Base-by-base conservation (phyloP, 1,284 basidiomycete species). In the Leccinum subspadiceum region DNA sequence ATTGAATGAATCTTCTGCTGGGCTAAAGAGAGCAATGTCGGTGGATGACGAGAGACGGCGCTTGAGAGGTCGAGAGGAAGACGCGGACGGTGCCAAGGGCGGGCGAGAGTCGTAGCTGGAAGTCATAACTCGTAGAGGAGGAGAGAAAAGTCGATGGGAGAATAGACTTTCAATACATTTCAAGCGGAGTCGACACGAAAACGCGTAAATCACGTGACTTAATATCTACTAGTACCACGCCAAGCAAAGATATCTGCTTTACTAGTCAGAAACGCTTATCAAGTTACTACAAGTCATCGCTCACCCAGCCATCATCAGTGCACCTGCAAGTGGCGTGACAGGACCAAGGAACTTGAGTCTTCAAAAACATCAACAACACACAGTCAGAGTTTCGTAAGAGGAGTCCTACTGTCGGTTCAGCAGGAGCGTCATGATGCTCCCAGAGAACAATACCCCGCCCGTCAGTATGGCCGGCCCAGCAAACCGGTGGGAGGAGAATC, bases 231-330 rank as follows among this genome's bases (percentile, higher is more conserved):
- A 63, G 53, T 72, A 85, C 63, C 85, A 67, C 3, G 78, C 78
- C 63, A 87, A 73, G 20, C 82, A 78, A 54, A 84, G 59, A 65
- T 87, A 88, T 57, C 84, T 86, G 53, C 55, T 9, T 20, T 8
- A 44, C 8, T 12, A 33, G 44, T 75, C 41, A 70, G 63, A 54
- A 20, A 52, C 54, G 56, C 1, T 51, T 37, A 20, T 8, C 39
- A 41, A 35, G 33, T 35, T 31, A 31, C 12, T 35, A 13, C 39
- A 41, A 35, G 24, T 56, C 56, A 46, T 46, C 20, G 63, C 87
- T 79, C 70, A 93, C 90, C 92, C 92, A 56, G 85, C 84, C 68
- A 93, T 91, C 87, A 92, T 89, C 2, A 84, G 65, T 24, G 83
- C 62, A 2, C 87, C 92, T 2, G 91, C 92, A 17, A 93, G 64